Evolutionary conservation across 192 early-diverging fungal species (phyloP).

Genomic region (Chytriomyces confervae): DNA sequence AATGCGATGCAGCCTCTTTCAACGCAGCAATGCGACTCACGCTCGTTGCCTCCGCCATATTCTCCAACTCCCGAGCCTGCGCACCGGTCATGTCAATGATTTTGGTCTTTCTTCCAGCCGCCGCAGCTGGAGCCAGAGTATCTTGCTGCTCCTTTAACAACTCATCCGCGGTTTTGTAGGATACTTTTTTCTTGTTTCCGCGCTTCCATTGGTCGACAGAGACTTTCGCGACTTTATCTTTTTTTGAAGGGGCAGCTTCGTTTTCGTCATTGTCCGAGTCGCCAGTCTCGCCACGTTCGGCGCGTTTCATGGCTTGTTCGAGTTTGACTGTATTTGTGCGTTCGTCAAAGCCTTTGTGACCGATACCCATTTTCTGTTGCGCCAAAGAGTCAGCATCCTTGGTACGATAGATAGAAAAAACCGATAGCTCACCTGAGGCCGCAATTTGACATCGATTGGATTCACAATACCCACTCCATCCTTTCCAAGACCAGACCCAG

Average conservation of each 20-base stretch:
- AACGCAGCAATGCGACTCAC: slow-evolving; percentile 33
- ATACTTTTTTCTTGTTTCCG: slow-evolving; percentile 57
- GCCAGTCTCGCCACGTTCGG: not conserved
- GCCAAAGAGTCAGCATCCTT: no score
- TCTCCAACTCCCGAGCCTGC: slow-evolving; percentile 51
- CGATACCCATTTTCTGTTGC: slow-evolving; percentile 69
- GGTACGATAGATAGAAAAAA: no score
- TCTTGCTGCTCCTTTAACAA: slow-evolving; percentile 64
- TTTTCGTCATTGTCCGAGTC: slow-evolving; percentile 59
- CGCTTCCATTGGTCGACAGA: slow-evolving; percentile 50
- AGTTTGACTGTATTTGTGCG: slow-evolving; percentile 69
- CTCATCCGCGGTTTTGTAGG: slow-evolving; percentile 80
- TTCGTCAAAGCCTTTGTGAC: slow-evolving; percentile 81
- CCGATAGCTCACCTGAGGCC: slow-evolving; percentile 54
- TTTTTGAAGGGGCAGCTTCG: slow-evolving; percentile 50
- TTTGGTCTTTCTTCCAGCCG: slow-evolving; percentile 55
- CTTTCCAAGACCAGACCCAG: slow-evolving; percentile 87
- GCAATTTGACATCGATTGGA: slow-evolving; percentile 86
- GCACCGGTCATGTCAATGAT: slow-evolving; percentile 87
- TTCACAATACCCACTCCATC: slow-evolving; percentile 86
- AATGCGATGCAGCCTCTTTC: slow-evolving; percentile 57
- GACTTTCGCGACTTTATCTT: slow-evolving; percentile 37
- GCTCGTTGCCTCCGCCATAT: slow-evolving; percentile 47
- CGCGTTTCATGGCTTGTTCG: slow-evolving; percentile 47
- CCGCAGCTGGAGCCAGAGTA: slow-evolving; percentile 17